Base-by-base conservation (phyloP, 164 flowering plant species). In the Hamamelis virginiana region DNA sequence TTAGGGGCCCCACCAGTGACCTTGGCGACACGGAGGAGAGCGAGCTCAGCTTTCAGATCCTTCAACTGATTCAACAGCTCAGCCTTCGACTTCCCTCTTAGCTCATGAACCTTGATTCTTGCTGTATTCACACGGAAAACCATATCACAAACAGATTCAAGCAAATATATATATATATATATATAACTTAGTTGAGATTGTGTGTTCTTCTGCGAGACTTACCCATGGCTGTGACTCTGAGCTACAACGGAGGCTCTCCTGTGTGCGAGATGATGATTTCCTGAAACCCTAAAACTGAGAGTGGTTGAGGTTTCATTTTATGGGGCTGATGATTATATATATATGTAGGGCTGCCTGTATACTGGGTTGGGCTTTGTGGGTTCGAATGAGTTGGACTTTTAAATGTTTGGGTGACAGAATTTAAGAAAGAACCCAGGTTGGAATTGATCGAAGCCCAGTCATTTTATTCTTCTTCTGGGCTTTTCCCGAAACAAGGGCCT, bases 1-100 rank as follows among this genome's bases (percentile, higher is more conserved):
- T 89, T 89, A 0, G 89, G 85, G 1, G 94, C 91, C 45, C 91
- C 91, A 3, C 91, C 89, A 33, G 94, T 87, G 75, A 87, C 94
- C 82, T 89, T 89, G 53, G 91, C 89, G 58, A 89, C 91, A 22
- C 89, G 89, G 46, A 89, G 87, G 59, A 87, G 82, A 4, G 94
- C 78, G 28, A 89, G 92, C 80, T 89, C 91, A 0, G 89, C 83
- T 73, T 89, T 89, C 67, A 86, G 79, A 19, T 89, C 95, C 80
- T 87, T 86, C 65, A 89, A 69, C 78, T 89, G 92, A 55, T 8
- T 66, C 77, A 81, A 69, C 21, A 87, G 81, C 0, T 87, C 91
- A 0, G 81, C 59, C 74, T 86, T 89, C 1, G 86, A 60, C 64
- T 87, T 89, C 57, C 71, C 72, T 21, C 89, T 76, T 66, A 89